phyloP scores from a whole-genome alignment of 2,329 filamentous ascomycete genomes.

The Stromatinia cepivora region DNA sequence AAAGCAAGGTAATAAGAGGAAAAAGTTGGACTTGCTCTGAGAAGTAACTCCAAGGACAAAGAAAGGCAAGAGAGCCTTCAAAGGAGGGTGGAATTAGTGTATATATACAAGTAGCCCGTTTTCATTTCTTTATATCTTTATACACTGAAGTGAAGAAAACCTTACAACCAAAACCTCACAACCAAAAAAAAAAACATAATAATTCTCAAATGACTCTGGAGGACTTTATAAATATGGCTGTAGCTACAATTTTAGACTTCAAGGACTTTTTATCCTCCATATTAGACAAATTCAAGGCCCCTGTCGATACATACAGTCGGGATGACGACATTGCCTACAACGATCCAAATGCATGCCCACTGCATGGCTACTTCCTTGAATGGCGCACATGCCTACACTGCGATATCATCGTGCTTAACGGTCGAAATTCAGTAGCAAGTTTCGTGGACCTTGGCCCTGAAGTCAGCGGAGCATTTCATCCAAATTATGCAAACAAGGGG shows the following conservation, averaged over 20 bases:
- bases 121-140: not conserved
- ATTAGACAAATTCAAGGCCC: not conserved
- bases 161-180: not conserved
- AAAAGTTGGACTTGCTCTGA: not conserved
- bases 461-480: not conserved
- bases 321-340: not conserved
- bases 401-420: slow-evolving; percentile 8
- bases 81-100: not conserved
- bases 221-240: not conserved
- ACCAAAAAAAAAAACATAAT: too few relatives aligned
- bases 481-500: not conserved
- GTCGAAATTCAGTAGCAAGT: not conserved
- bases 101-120: not conserved
- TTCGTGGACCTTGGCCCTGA: not conserved
- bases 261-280: not conserved
- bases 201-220: not conserved
- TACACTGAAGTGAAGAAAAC: not conserved
- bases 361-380: slow-evolving; percentile 1
- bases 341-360: not conserved
- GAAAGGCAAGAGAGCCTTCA: not conserved
- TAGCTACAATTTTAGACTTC: too few relatives aligned
- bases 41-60: not conserved
- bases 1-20: not conserved
- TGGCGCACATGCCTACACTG: slow-evolving; percentile 9
- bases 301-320: not conserved